phyloP scores from a whole-genome alignment of 2,329 filamentous ascomycete genomes.

The Ceratocystis ficicola region DNA sequence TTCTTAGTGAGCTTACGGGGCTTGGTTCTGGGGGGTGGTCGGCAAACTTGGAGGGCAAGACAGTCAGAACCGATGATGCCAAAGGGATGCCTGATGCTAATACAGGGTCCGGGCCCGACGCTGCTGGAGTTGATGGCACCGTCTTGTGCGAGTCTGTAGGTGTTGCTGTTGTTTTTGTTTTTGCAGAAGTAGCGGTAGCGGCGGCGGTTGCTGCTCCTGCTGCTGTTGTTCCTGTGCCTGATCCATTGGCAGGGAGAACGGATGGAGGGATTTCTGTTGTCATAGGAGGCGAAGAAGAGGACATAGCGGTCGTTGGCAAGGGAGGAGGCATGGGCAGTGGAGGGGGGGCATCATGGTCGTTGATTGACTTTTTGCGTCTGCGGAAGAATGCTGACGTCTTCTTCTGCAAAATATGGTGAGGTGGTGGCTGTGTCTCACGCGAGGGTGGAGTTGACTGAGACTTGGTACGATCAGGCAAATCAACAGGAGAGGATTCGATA shows the following conservation, averaged over 20 bases:
- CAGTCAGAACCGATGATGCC: constrained; percentile 29
- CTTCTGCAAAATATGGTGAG: constrained; percentile 56
- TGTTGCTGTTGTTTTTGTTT: no score
- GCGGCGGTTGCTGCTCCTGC: background rate
- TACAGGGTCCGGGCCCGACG: background rate
- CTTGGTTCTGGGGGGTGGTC: constrained; percentile 37
- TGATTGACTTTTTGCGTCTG: constrained; percentile 77
- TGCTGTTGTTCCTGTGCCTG: background rate
- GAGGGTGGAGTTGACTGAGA: constrained; percentile 37
- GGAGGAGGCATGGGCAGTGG: constrained; percentile 42
- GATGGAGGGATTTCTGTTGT: constrained; percentile 10
- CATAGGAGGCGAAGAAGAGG: constrained; percentile 5
- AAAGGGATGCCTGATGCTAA: constrained; percentile 12
- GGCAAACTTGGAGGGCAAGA: constrained; percentile 29
- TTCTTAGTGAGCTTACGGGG: constrained; percentile 66
- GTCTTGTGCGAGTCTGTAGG: background rate
- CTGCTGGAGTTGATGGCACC: background rate
- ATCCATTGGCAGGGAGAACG: constrained; percentile 10
- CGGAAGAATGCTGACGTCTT: constrained; percentile 93
- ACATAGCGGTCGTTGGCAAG: constrained; percentile 24
- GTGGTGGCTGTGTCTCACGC: constrained; percentile 35
- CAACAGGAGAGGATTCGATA: constrained; percentile 27
- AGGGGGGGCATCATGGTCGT: constrained; percentile 51
- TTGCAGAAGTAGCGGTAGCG: background rate
- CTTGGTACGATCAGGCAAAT: constrained; percentile 27